Percentiles rank a stretch among this genome's conserved stretches.
These are phyloP conservation scores for Gymnopilus dilepis DNA, from an alignment of 768 basidiomycete genomes.

Conservation along the genomic window DNA sequence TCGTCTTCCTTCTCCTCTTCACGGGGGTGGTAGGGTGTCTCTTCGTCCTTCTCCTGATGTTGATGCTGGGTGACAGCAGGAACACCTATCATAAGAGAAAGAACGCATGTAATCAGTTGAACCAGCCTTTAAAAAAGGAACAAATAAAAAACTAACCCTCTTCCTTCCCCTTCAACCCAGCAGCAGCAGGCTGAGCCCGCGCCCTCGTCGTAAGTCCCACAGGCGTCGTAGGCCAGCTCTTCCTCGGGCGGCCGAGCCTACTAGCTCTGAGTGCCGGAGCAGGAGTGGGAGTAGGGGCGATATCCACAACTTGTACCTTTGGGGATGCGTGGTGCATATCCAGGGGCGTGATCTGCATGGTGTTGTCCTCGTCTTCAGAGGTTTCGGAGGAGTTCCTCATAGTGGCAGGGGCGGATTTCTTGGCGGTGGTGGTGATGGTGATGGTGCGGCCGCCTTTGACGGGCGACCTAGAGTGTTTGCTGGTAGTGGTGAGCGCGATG, in stretches of 20 bases:
- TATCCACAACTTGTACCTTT: no score
- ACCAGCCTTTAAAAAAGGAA: not conserved
- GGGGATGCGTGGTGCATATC: no score
- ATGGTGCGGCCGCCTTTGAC: not conserved
- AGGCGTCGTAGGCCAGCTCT: no score
- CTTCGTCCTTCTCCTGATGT: not conserved
- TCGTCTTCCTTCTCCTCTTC: not conserved
- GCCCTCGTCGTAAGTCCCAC: no score
- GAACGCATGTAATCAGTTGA: not conserved
- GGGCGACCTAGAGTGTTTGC: no score
- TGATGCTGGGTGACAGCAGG: not conserved
- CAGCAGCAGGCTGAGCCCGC: not conserved
- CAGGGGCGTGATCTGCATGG: no score
- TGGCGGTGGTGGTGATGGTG: no score
- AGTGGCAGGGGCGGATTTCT: not conserved
- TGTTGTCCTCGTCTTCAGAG: not conserved
- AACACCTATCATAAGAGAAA: not conserved
- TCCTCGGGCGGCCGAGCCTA: no score
- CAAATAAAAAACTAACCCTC: not conserved
- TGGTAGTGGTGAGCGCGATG: no score
- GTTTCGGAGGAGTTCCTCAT: not conserved
- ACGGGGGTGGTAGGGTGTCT: not conserved
- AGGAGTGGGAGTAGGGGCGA: no score
- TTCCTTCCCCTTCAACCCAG: not conserved
- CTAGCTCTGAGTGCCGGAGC: no score